Conservation (phyloP, 345 rosid species). For the Eutrema japonicum region DNA sequence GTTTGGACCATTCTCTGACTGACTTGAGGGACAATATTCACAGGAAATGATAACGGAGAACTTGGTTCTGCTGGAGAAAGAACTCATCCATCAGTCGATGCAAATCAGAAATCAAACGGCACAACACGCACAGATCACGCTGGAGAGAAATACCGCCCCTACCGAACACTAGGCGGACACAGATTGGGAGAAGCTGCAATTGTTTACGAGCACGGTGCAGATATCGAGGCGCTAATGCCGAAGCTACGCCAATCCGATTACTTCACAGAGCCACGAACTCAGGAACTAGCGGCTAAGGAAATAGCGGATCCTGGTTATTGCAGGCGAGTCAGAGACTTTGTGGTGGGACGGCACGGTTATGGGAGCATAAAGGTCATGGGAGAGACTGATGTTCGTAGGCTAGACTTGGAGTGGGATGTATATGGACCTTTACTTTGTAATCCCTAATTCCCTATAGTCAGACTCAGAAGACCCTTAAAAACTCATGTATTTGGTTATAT, state of each 20-base stretch:
- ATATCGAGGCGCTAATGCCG: conserved; percentile 94
- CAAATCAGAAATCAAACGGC: conserved; percentile 57
- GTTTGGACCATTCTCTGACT: conserved; percentile 12
- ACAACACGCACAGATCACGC: too few species aligned
- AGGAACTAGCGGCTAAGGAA: conserved; percentile 93
- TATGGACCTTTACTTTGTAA: too few species aligned
- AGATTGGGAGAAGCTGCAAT: conserved; percentile 26
- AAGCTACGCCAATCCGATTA: conserved; percentile 84
- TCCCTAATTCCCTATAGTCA: too few species aligned
- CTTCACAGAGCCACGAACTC: conserved; percentile 89
- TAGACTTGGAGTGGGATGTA: conserved; percentile 63
- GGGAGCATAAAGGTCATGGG: conserved; percentile 94
- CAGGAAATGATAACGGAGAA: conserved; percentile 56
- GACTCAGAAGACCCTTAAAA: too few species aligned
- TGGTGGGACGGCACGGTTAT: conserved; percentile 81
- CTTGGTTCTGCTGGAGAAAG: conserved; percentile 41
- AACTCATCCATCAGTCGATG: conserved; percentile 43
- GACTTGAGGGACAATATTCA: conserved; percentile 28
- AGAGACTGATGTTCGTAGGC: conserved; percentile 90
- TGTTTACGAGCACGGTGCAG: conserved; percentile 53
- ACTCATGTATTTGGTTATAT: too few species aligned
- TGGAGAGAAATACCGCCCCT: too few species aligned
- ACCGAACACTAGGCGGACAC: too few species aligned
- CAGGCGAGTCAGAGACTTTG: conserved; percentile 78
- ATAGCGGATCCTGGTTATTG: conserved; percentile 92